Evolutionary conservation across 78 protist genomes (phyloP), one percentile per base, ranked within the genome.

Genomic region (Diacronema lutheri): DNA sequence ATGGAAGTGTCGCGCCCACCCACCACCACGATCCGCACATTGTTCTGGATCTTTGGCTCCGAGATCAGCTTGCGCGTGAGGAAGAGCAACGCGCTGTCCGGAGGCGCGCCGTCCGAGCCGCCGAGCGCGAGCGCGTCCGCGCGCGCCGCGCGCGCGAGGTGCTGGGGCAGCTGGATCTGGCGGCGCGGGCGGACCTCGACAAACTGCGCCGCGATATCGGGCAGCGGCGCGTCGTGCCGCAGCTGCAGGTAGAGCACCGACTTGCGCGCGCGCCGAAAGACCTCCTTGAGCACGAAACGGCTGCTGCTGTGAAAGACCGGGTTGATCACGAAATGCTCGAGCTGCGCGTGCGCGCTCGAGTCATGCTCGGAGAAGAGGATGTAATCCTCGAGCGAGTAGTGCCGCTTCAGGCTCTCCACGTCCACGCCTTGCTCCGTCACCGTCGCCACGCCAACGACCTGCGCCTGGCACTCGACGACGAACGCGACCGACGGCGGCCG

Each of bases 11-110:
- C 79, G 33, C 82, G 71, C 26, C 69, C 57, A 46, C 88, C 88
- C 21, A 84, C 82, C 29, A 84, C 88, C 23, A 84, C 88, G 61
- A 84, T 29, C 20, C 88, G 78, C 60, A 14, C 11, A 46, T 84
- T 84, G 58, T 16, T 19, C 25, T 26, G 21, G 19, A 31, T 46
- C 83, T 74, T 58, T 26, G 72, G 74, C 76, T 83, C 87, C 37
- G 65, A 29, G n/a, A 74, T 29, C n/a, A 74, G 33, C 81, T 74
- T 74, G 41, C 81, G 81, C 44, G 81, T 74, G 41, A 74, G 37
- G 10, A 74, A 37, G 81, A 16, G 41, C 41, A 74, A 38, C 19
- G 81, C 61, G 16, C 21, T 14, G 38, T 11, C 16, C 6, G 62
- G 33, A 29, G 38, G n/a, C 81, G n/a, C 12, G 31, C 16, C 50